These are phyloP conservation scores for Onygenales sp. DNA, from an alignment of 2,329 filamentous ascomycete species.

Conservation along the genomic window DNA sequence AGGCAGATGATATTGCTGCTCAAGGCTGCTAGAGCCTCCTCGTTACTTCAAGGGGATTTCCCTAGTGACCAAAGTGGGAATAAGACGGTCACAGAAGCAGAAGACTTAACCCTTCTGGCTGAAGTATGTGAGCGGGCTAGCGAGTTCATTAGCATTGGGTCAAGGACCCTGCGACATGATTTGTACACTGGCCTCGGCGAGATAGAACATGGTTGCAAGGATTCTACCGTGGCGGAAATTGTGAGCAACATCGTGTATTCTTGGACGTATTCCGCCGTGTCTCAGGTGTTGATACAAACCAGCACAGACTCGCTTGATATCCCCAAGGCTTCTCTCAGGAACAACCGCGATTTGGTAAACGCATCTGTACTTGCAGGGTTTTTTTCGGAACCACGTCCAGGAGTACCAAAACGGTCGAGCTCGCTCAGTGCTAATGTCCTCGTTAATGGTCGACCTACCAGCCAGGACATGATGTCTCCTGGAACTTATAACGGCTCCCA, in stretches of 20 bases:
- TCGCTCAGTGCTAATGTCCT: slow-evolving; percentile 4
- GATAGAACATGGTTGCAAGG: slow-evolving; percentile 24
- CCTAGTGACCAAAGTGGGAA: slow-evolving; percentile 26
- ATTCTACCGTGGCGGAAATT: slow-evolving; percentile 17
- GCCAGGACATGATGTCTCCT: slow-evolving; percentile 21
- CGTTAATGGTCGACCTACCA: slow-evolving; percentile 14
- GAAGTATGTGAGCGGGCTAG: slow-evolving; percentile 77
- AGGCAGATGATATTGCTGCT: slow-evolving; percentile 76
- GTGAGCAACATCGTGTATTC: slow-evolving; percentile 39
- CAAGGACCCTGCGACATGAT: slow-evolving; percentile 70
- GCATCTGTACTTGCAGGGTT: slow-evolving; percentile 12
- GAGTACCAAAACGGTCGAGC: slow-evolving; percentile 30
- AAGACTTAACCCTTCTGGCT: slow-evolving; percentile 70
- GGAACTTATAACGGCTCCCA: slow-evolving; percentile 24
- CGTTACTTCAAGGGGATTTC: slow-evolving; percentile 22
- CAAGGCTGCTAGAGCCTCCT: slow-evolving; percentile 60
- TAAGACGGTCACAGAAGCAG: slow-evolving; percentile 50
- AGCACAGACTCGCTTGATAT: slow-evolving; percentile 25
- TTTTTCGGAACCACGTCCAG: slow-evolving; percentile 16
- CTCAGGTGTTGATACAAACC: slow-evolving; percentile 35
- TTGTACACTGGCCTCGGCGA: slow-evolving; percentile 53
- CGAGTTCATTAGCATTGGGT: slow-evolving; percentile 73
- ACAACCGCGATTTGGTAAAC: slow-evolving; percentile 17
- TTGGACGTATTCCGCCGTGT: slow-evolving; percentile 36
- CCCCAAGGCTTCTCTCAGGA: slow-evolving; percentile 27